phyloP scores from a whole-genome alignment of 352 stramenopile genomes.

The Phytophthora agathidicida region DNA sequence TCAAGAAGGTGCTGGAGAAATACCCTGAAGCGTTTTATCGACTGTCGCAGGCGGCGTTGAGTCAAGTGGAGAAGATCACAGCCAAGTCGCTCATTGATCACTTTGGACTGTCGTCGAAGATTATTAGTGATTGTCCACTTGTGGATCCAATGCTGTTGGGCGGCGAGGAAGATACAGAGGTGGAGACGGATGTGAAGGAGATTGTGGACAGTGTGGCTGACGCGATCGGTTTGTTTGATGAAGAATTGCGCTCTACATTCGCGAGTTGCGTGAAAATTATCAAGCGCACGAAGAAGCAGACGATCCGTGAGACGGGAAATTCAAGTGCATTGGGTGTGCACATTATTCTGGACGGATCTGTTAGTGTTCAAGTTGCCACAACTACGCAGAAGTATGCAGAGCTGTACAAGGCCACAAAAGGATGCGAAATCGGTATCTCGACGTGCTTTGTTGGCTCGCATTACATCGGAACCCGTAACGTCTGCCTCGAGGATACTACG shows the following conservation, averaged over 20 bases:
- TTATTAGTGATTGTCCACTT: constrained; percentile 41
- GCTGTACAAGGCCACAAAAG: constrained; percentile 57
- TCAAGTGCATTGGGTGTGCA: constrained; percentile 48
- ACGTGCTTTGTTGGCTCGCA: constrained; percentile 70
- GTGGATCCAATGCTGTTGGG: constrained; percentile 35
- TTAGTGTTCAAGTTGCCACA: constrained; percentile 59
- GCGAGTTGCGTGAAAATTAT: constrained; percentile 41
- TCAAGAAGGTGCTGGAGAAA: constrained; percentile 55
- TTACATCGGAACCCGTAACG: constrained; percentile 39
- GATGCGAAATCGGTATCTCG: constrained; percentile 72
- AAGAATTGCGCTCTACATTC: constrained; percentile 39
- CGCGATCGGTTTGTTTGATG: constrained; percentile 53
- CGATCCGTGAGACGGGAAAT: constrained; percentile 26
- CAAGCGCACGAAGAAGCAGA: constrained; percentile 33
- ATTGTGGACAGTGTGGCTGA: constrained; percentile 46
- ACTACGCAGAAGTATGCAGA: constrained; percentile 44
- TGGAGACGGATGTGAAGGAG: constrained; percentile 17
- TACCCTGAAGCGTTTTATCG: constrained; percentile 81
- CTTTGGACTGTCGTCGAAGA: constrained; percentile 65
- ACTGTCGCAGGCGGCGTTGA: constrained; percentile 72
- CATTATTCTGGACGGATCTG: constrained; percentile 61
- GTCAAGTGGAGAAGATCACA: constrained; percentile 86
- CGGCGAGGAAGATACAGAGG: constrained; percentile 10
- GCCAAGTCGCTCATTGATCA: constrained; percentile 81
- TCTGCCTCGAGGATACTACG: constrained; percentile 54